Conservation (phyloP, 805 yeast species). For the Cyberlindnera lachancei region DNA sequence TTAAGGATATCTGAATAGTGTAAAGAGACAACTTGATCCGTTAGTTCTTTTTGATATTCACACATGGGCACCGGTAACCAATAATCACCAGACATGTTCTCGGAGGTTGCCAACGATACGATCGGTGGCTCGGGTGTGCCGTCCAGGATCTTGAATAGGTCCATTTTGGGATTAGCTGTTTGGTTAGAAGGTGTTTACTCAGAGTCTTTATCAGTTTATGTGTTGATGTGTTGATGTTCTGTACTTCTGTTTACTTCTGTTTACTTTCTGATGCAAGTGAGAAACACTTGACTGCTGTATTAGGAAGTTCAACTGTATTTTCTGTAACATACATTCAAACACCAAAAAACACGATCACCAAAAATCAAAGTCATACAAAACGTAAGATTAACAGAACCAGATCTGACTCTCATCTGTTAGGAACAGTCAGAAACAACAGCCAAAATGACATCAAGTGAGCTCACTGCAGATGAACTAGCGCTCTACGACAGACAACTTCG, state of each 20-base stretch:
- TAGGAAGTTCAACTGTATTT: too few relatives aligned
- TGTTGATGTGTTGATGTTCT: background rate
- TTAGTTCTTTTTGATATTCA: slow-evolving; percentile 79
- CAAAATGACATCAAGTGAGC: slow-evolving; percentile 7
- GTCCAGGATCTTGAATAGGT: slow-evolving; percentile 66
- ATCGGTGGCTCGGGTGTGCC: slow-evolving; percentile 81
- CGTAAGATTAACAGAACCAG: too few relatives aligned
- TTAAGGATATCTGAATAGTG: slow-evolving; percentile 88
- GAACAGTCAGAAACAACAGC: too few relatives aligned
- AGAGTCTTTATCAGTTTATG: background rate
- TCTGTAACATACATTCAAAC: too few relatives aligned
- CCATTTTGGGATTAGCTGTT: slow-evolving; percentile 46
- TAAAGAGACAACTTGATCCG: slow-evolving; percentile 84
- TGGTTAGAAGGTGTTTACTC: background rate
- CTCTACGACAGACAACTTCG: slow-evolving; percentile 92
- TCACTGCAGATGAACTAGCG: slow-evolving; percentile 69
- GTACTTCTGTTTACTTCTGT: background rate
- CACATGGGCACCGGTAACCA: slow-evolving; percentile 77
- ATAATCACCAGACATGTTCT: slow-evolving; percentile 47
- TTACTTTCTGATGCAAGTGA: background rate
- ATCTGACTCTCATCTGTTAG: too few relatives aligned
- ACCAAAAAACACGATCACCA: too few relatives aligned
- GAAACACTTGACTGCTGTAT: too few relatives aligned
- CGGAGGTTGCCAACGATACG: slow-evolving; percentile 29
- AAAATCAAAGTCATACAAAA: too few relatives aligned